Evolutionary conservation across 129 eudicot species (phyloP), one percentile per base, ranked within the genome.

Genomic region (Flaveria robusta): DNA sequence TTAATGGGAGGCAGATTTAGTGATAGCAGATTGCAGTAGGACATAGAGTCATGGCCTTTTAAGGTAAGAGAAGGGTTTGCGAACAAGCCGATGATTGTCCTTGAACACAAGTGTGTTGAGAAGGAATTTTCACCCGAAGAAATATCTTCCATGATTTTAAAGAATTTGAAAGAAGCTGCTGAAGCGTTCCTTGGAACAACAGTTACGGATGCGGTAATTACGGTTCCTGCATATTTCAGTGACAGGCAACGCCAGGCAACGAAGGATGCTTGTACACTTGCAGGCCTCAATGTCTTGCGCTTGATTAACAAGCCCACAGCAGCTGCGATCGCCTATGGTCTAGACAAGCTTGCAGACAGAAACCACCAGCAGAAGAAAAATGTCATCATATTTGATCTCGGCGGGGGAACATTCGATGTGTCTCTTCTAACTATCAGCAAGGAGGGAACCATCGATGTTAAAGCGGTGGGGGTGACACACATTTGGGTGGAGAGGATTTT

Each of bases 381-480:
- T 47, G 72, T 75, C 5, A 6, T 75, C 15, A 3, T 64, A 2
- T 74, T 62, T 74, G 78, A 74, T 62, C n/a, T 75, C 51, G 79
- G 79, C 3, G 72, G 79, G 27, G 80, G 73, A 14, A 76, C 80
- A 9, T 76, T 76, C 8, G 73, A 76, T 19, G 80, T 76, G 16
- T 76, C 80, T 3, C 80, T 65, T 49, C 65, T 76, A n/a, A 66
- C 15, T 3, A 76, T 76, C 23, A 65, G 18, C 22, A 49, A 50
- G 4, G 54, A 19, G 5, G 73, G 80, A 1, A 56, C 42, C 26
- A 65, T 76, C 19, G 37, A 5, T 8, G 80, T 76, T 31, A 76
- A 76, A 66, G 72, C 80, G 7, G 80, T 76, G 9, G 80, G 80
- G 80, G 80, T 50, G 80, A 76, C 41, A 76, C 80, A 8, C 73